Evolutionary conservation across 345 rosid species (phyloP).

Genomic region (Sonneratia alba): DNA sequence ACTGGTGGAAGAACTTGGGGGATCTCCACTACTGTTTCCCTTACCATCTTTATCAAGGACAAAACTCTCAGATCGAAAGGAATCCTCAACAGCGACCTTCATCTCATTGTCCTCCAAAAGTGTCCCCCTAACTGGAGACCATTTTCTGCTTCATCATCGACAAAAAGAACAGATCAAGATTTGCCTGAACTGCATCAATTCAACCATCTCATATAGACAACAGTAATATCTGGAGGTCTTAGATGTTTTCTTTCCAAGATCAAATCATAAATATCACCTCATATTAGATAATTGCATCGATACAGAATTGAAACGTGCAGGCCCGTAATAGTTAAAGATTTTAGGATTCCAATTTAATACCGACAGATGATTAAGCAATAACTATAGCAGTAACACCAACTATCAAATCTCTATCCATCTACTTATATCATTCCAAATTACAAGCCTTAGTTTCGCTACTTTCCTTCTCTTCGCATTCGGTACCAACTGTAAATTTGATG

Average conservation of each 20-base stretch:
- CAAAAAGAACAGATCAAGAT: neutral
- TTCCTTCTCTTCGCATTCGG: too few relatives aligned
- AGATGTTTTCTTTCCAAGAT: neutral
- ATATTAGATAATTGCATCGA: neutral
- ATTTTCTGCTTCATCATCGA: constrained; percentile 23
- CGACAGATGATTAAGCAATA: neutral
- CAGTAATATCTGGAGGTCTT: too few relatives aligned
- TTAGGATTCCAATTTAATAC: neutral
- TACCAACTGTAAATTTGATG: neutral
- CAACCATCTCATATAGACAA: neutral
- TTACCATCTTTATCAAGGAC: constrained; percentile 18
- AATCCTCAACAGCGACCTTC: constrained; percentile 57
- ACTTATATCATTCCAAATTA: neutral
- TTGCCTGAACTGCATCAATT: neutral
- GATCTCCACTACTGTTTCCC: constrained; percentile 19
- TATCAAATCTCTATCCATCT: neutral
- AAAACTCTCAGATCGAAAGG: constrained; percentile 37
- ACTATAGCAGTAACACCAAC: neutral
- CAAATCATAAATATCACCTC: neutral
- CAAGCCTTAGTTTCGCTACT: neutral
- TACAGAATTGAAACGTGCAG: neutral
- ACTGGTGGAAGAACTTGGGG: constrained; percentile 22
- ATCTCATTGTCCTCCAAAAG: constrained; percentile 64
- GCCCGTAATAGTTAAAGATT: neutral
- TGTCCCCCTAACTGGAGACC: constrained; percentile 36